These are phyloP conservation scores for Trametes polyzona DNA, from an alignment of 1,284 basidiomycete species.

Conservation along the genomic window DNA sequence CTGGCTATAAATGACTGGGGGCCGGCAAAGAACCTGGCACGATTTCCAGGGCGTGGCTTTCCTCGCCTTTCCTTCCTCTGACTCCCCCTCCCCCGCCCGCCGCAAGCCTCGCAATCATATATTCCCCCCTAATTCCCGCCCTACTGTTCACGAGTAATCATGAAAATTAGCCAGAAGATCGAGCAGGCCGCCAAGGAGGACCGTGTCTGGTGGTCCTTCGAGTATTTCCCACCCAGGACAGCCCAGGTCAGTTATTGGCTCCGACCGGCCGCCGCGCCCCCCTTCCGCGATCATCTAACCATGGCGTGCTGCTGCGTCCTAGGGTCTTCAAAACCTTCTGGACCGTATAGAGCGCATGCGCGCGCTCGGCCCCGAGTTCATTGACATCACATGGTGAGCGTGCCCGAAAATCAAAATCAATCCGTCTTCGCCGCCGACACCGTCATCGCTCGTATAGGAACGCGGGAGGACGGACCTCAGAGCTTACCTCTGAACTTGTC, in stretches of 20 bases:
- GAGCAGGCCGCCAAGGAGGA: constrained; percentile 81
- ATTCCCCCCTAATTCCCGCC: constrained; percentile 21
- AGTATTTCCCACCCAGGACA: constrained; percentile 95
- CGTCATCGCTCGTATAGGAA: constrained; percentile 74
- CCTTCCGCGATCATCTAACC: constrained; percentile 14
- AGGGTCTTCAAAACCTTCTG: constrained; percentile 93
- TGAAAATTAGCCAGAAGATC: constrained; percentile 94
- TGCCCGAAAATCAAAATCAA: constrained; percentile 8
- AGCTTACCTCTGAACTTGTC: constrained; percentile 93
- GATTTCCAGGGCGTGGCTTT: constrained; percentile 14
- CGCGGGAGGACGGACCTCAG: constrained; percentile 93
- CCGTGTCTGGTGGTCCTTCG: constrained; percentile 93
- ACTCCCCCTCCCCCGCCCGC: constrained; percentile 15
- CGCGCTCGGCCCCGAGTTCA: constrained; percentile 93
- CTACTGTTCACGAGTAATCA: constrained; percentile 40
- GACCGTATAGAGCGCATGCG: constrained; percentile 99
- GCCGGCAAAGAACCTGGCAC: constrained; percentile 15
- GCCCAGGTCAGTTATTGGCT: constrained; percentile 69
- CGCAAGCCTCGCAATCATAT: constrained; percentile 12
- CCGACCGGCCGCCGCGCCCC: constrained; percentile 22
- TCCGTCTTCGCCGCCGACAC: constrained; percentile 1
- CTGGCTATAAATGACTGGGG: not conserved
- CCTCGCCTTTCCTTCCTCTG: constrained; percentile 15
- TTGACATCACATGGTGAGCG: constrained; percentile 93
- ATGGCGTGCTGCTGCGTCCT: not conserved